A percentile compares a stretch with the other conserved stretches of the same genome.
Conservation (phyloP, 192 early-diverging fungal species). For the Coemansia sp. region DNA sequence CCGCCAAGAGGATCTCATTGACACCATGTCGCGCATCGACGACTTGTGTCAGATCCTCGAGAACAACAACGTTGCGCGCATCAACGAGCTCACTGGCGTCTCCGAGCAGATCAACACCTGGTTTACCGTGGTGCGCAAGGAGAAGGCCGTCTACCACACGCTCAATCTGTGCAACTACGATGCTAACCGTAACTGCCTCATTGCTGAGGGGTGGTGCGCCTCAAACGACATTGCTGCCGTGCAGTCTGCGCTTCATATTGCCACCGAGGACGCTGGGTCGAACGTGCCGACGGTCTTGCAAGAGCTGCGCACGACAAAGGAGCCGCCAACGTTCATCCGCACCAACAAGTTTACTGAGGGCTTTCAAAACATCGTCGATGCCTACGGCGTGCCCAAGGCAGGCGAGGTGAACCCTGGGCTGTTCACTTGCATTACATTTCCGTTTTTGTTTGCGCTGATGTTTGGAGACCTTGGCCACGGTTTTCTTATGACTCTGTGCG, state of each 20-base stretch:
- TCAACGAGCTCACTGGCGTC: slow-evolving; percentile 78
- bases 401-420: slow-evolving; percentile 98
- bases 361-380: slow-evolving; percentile 96
- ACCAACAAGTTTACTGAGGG: slow-evolving; percentile 96
- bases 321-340: slow-evolving; percentile 91
- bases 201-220: slow-evolving; percentile 99
- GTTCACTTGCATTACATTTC: slow-evolving; percentile 95
- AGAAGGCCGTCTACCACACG: slow-evolving; percentile 95
- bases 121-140: slow-evolving; percentile 90
- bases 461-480: slow-evolving; percentile 99
- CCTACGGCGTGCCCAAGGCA: slow-evolving; percentile 95
- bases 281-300: slow-evolving; percentile 85
- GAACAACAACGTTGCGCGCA: slow-evolving; percentile 80
- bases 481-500: slow-evolving; percentile 74
- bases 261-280: slow-evolving; percentile 85
- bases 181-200: slow-evolving; percentile 84
- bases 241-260: slow-evolving; percentile 78
- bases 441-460: slow-evolving; percentile 99
- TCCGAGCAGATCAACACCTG: slow-evolving; percentile 85
- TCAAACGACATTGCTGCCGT: slow-evolving; percentile 78
- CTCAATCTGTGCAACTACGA: slow-evolving; percentile 98
- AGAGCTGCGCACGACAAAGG: slow-evolving; percentile 78
- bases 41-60: slow-evolving; percentile 80
- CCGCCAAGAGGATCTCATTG: slow-evolving; percentile 75
- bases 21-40: slow-evolving; percentile 82